Evolutionary conservation across 176 grass and related monocot species (phyloP).

Genomic region (Typha latifolia): DNA sequence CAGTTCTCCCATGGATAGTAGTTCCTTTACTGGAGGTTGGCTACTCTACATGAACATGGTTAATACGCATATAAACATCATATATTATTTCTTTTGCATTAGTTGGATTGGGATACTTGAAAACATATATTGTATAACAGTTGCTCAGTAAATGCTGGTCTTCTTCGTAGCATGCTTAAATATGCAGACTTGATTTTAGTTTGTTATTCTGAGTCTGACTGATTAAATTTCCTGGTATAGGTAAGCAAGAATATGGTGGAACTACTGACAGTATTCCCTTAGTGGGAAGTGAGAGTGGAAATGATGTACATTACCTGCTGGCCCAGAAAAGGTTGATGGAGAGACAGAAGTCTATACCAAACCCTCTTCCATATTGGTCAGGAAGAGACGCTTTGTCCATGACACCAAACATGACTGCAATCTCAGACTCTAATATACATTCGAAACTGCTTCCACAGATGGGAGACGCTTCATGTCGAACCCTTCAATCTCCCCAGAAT

Average conservation of each 20-base stretch:
- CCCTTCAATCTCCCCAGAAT: conserved; percentile 28
- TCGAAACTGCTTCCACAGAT: conserved; percentile 50
- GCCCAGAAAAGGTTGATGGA: conserved; percentile 74
- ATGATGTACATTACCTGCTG: conserved; percentile 66
- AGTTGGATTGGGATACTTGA: background rate
- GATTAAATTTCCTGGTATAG: conserved; percentile 23
- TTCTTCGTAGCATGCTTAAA: background rate
- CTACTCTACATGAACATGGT: conserved; percentile 13
- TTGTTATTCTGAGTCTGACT: background rate
- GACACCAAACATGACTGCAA: conserved; percentile 31
- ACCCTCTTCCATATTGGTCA: conserved; percentile 58
- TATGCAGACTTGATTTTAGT: background rate
- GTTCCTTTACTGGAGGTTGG: conserved; percentile 57
- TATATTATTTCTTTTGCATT: background rate
- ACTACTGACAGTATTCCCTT: conserved; percentile 13
- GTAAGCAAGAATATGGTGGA: conserved; percentile 46
- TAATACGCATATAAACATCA: background rate
- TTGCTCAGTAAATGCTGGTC: background rate
- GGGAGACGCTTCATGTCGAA: conserved; percentile 38
- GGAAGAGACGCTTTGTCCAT: conserved; percentile 36
- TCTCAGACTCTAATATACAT: conserved; percentile 42
- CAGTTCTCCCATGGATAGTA: conserved; percentile 26
- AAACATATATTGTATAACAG: background rate
- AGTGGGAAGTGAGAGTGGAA: conserved; percentile 36
- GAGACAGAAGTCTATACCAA: conserved; percentile 62